phyloP scores from a whole-genome alignment of 139 green algal genomes.

The Monoraphidium neglectum region DNA sequence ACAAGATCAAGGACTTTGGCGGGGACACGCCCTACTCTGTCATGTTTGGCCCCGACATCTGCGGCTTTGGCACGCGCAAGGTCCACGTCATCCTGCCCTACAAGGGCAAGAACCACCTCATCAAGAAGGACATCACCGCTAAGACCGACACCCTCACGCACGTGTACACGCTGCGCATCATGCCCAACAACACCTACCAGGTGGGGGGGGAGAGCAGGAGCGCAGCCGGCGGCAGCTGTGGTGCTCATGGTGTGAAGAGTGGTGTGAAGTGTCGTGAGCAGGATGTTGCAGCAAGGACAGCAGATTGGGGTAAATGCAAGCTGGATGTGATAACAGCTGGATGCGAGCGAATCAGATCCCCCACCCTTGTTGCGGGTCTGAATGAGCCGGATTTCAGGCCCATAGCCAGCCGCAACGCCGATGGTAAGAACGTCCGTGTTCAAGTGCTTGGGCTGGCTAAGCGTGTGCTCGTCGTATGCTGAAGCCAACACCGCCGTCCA shows the following conservation, averaged over 20 bases:
- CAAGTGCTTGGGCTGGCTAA: not conserved
- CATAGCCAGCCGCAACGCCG: too few relatives aligned
- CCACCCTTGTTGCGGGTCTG: too few relatives aligned
- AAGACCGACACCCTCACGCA: conserved; percentile 78
- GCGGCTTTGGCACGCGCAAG: conserved; percentile 82
- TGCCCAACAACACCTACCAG: conserved; percentile 78
- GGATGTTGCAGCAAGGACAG: not conserved
- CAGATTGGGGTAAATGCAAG: too few relatives aligned
- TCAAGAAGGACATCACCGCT: conserved; percentile 95
- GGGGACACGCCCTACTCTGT: conserved; percentile 93
- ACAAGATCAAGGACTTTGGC: conserved; percentile 73
- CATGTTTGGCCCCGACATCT: conserved; percentile 99
- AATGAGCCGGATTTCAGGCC: too few relatives aligned
- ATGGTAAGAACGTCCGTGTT: not conserved
- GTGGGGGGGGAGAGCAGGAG: too few relatives aligned
- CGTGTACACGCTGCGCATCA: conserved; percentile 86
- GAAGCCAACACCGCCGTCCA: not conserved
- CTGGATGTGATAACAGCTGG: too few relatives aligned
- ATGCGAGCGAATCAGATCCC: too few relatives aligned
- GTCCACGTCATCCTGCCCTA: conserved; percentile 96
- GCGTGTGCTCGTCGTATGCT: not conserved
- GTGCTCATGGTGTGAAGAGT: not conserved
- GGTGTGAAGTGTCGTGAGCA: not conserved
- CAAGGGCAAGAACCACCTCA: conserved; percentile 88
- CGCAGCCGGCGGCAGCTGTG: too few relatives aligned